Evolutionary conservation across 352 stramenopile genomes (phyloP).

Genomic region (Phytophthora quininea): DNA sequence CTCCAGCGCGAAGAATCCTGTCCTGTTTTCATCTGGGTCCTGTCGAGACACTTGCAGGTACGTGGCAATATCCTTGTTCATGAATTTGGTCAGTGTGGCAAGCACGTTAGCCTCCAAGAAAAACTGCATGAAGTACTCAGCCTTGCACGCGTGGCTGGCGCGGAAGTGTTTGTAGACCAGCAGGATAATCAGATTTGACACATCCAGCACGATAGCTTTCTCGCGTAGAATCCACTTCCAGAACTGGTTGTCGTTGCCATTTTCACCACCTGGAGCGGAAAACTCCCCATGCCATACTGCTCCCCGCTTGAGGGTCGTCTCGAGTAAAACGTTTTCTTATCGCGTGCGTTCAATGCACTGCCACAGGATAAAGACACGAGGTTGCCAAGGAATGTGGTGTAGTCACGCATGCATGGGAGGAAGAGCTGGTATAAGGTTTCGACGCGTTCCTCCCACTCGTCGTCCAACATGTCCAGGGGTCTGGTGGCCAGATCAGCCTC

Average conservation of each 20-base stretch:
- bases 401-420: conserved; percentile 73
- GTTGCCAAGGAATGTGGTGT: conserved; percentile 69
- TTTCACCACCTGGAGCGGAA: conserved; percentile 40
- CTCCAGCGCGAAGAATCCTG: conserved; percentile 65
- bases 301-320: conserved; percentile 59
- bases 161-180: conserved; percentile 83
- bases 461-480: conserved; percentile 56
- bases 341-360: conserved; percentile 67
- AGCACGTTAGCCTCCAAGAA: conserved; percentile 80
- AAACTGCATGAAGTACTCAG: conserved; percentile 83
- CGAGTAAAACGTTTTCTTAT: conserved; percentile 86
- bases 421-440: conserved; percentile 78
- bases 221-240: conserved; percentile 87
- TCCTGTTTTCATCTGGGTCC: conserved; percentile 53
- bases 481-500: conserved; percentile 53
- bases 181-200: conserved; percentile 67
- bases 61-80: conserved; percentile 85
- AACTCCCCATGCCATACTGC: conserved; percentile 61
- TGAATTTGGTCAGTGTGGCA: conserved; percentile 82
- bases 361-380: conserved; percentile 71
- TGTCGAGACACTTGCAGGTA: conserved; percentile 78
- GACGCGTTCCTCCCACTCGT: conserved; percentile 76
- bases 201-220: conserved; percentile 79
- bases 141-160: conserved; percentile 73
- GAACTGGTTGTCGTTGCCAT: conserved; percentile 66